Evolutionary conservation across 2,329 filamentous ascomycete species (phyloP).

Genomic region (Ascomycota sp.): DNA sequence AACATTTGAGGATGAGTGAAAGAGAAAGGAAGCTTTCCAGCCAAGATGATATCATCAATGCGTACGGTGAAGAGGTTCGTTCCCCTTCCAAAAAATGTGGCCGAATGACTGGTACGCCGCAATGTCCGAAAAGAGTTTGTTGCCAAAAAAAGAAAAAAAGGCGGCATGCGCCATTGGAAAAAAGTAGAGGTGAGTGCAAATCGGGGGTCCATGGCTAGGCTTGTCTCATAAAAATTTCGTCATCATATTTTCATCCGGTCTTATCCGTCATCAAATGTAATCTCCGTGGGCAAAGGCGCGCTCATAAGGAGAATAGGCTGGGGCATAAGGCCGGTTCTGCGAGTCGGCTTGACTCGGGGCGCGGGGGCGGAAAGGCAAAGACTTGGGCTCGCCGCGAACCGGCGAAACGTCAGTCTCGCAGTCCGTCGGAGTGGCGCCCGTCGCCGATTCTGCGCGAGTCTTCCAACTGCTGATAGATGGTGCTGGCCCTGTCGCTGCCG

Average conservation of each 20-base stretch:
- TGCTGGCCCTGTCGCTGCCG: slow-evolving; percentile 31
- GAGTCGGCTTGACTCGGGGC: slow-evolving; percentile 30
- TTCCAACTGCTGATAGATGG: slow-evolving; percentile 24
- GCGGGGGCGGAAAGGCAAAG: slow-evolving; percentile 22
- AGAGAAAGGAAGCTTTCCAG: too few species aligned
- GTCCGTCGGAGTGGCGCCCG: slow-evolving; percentile 6
- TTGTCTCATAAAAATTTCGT: slow-evolving; percentile 8
- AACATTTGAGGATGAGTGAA: too few species aligned
- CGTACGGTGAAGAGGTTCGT: too few species aligned
- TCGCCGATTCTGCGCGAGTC: slow-evolving; percentile 12
- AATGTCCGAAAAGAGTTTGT: too few species aligned
- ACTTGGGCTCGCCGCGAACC: slow-evolving; percentile 20
- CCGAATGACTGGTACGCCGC: too few species aligned
- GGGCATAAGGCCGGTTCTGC: slow-evolving; percentile 13
- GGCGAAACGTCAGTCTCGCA: slow-evolving; percentile 26
- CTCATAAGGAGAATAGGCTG: slow-evolving; percentile 9
- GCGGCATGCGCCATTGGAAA: too few species aligned
- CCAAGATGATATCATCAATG: too few species aligned
- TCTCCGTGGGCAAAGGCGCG: slow-evolving; percentile 8
- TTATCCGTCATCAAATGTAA: slow-evolving; percentile 11
- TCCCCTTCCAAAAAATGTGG: too few species aligned
- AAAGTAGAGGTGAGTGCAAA: too few species aligned
- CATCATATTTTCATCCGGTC: slow-evolving; percentile 10
- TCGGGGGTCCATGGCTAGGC: slow-evolving; percentile 3
- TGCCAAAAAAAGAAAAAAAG: too few species aligned